A percentile compares a stretch with the other conserved stretches of the same genome.
Evolutionary conservation across 257 asterid genomes (phyloP).

Genomic region (Solanum gracilifrons): DNA sequence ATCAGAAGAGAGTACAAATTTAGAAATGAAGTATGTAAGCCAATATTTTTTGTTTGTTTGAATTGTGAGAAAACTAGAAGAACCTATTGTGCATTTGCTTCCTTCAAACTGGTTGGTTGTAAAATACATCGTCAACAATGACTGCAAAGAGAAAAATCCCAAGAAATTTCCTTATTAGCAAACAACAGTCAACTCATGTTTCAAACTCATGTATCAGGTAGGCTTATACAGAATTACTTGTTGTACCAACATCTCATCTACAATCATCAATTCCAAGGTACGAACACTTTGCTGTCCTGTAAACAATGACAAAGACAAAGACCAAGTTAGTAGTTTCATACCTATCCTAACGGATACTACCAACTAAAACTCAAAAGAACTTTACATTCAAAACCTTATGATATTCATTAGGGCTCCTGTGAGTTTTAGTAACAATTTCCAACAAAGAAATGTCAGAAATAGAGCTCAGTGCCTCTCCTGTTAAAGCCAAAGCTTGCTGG

Average conservation of each 20-base stretch:
- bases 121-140: constrained; percentile 26
- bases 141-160: constrained; percentile 17
- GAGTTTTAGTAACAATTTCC: not conserved
- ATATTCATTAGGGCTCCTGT: not conserved
- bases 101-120: constrained; percentile 49
- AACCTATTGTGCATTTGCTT: constrained; percentile 56
- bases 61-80: not conserved
- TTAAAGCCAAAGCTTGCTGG: not conserved
- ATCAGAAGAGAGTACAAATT: constrained; percentile 8
- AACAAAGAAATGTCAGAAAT: too few species aligned
- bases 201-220: not conserved
- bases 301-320: not conserved
- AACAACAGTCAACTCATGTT: not conserved
- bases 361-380: too few species aligned
- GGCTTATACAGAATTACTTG: not conserved
- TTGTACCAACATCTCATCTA: not conserved
- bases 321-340: not conserved
- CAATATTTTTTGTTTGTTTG: not conserved
- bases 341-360: not conserved
- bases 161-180: not conserved
- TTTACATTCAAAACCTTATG: not conserved
- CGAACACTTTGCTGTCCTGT: not conserved
- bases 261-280: not conserved
- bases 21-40: not conserved
- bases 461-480: not conserved